Percentiles rank a stretch among this genome's conserved stretches.
phyloP scores from a whole-genome alignment of 306 rosid genomes.

The Acacia crassicarpa region DNA sequence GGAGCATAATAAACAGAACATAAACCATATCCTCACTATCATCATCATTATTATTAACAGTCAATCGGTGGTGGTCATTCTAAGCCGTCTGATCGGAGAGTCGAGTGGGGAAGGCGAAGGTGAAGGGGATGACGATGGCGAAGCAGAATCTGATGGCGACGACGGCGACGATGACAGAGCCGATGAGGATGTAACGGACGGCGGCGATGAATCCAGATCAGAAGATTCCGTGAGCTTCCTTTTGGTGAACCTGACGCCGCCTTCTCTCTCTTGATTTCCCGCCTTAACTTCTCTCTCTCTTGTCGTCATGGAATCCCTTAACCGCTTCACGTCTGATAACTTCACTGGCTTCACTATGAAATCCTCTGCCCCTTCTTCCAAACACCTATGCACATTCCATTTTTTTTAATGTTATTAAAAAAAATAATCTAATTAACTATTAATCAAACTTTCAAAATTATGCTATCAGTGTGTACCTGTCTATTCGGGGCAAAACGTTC shows the following conservation, averaged over 20 bases:
- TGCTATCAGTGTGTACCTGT: conserved; percentile 49
- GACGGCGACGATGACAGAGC: conserved; percentile 34
- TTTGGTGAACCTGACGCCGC: conserved; percentile 50
- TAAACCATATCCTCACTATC: background rate
- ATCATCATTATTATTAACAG: background rate
- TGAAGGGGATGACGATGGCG: conserved; percentile 21
- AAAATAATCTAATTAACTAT: background rate
- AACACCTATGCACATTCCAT: conserved; percentile 47
- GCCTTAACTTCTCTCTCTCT: conserved; percentile 53
- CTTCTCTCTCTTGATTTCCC: conserved; percentile 25
- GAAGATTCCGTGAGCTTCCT: conserved; percentile 58
- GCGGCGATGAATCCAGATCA: conserved; percentile 59
- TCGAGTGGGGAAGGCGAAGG: conserved; percentile 32
- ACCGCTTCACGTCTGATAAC: conserved; percentile 78
- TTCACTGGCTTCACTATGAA: conserved; percentile 96
- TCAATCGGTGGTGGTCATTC: conserved; percentile 55
- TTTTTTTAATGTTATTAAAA: background rate
- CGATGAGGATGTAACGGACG: conserved; percentile 49
- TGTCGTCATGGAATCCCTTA: conserved; percentile 58
- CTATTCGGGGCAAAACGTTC: conserved; percentile 84
- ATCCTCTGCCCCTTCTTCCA: conserved; percentile 98
- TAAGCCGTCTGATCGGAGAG: conserved; percentile 78
- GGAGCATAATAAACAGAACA: background rate
- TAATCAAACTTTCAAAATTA: background rate
- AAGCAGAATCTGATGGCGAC: conserved; percentile 24